Evolutionary conservation across 176 grass and related monocot genomes (phyloP).

Genomic region (Cocos nucifera): DNA sequence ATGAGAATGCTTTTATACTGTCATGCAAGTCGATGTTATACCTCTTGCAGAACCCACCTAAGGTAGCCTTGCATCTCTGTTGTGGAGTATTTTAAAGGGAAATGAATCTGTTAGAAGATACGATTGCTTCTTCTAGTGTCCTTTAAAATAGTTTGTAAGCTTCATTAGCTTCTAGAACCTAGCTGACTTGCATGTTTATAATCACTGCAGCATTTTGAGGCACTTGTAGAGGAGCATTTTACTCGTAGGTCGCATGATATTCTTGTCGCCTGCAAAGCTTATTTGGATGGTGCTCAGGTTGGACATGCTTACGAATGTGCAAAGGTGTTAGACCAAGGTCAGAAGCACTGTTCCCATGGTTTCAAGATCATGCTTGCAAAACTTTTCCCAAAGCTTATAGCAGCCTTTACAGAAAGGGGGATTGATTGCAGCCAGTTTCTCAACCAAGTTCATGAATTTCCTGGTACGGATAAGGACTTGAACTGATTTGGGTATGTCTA

Average conservation of each 20-base stretch:
- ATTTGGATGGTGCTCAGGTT: slow-evolving; percentile 49
- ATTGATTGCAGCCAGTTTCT: slow-evolving; percentile 29
- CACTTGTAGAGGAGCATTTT: slow-evolving; percentile 81
- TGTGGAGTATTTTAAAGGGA: not conserved
- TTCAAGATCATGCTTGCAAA: slow-evolving; percentile 89
- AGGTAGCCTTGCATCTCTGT: slow-evolving; percentile 34
- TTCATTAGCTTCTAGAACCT: not conserved
- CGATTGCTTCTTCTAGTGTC: too few species aligned
- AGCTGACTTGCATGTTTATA: slow-evolving; percentile 6
- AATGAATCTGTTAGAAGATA: too few species aligned
- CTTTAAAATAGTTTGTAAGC: too few species aligned
- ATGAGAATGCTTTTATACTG: slow-evolving; percentile 87
- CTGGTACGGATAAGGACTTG: too few species aligned
- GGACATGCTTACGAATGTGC: slow-evolving; percentile 22
- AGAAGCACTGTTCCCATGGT: slow-evolving; percentile 33
- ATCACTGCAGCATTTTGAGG: slow-evolving; percentile 76
- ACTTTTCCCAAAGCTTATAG: slow-evolving; percentile 60
- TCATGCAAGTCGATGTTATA: slow-evolving; percentile 94
- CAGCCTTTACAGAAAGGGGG: slow-evolving; percentile 45
- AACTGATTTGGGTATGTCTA: too few species aligned
- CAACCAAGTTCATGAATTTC: not conserved
- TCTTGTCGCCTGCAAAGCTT: slow-evolving; percentile 57
- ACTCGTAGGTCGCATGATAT: slow-evolving; percentile 26
- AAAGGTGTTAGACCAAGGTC: slow-evolving; percentile 30
- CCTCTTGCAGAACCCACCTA: slow-evolving; percentile 69